Base-by-base conservation (phyloP, 305 asterid genomes). In the Andrographis paniculata region DNA sequence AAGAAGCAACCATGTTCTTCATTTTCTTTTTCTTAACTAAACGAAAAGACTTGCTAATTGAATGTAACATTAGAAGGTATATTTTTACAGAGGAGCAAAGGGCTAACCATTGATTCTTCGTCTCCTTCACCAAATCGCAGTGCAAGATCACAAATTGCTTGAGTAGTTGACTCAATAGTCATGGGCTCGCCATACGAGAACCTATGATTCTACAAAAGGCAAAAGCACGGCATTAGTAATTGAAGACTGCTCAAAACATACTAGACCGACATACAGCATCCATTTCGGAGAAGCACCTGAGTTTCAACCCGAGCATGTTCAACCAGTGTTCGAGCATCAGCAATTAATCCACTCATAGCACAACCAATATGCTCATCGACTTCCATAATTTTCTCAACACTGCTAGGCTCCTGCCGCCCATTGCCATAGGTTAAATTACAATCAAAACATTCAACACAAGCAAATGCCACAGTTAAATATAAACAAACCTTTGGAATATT, bases 291-390 rank as follows among this genome's bases (percentile, higher is more conserved):
- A 18, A 9, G 19, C 51, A 86, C 96, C 87, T 91, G 96, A 55
- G 99, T 91, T 60, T 86, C 96, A 54, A 86, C 96, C 18, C 96
- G 78, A n/a, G 98, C 96, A 55, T 91, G 99, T 57, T 91, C 99
- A 46, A 91, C 96, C 40, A 91, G 77, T 5, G 96, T 91, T 36
- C 96, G 91, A 21, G 99, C 96, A 79, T 91, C 96, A 73, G 99
- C 99, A 67, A 86, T 91, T 56, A 86, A 64, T 43, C 99, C 96
- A 62, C 99, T 83, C 95, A 91, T 86, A 53, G 99, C 99, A 69
- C 96, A 91, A 17, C 96, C 96, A 21, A 86, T 83, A 50, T 86
- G 99, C 14, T 71, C 82, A 77, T 91, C 99, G 44, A 91, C 83
- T 70, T 91, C 99, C 96, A 86, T 91, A 35, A 86, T 86, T 67